Percentiles rank a stretch among this genome's conserved stretches.
phyloP scores from a whole-genome alignment of 2,329 filamentous ascomycete species.

The Bipolaris gigantea region DNA sequence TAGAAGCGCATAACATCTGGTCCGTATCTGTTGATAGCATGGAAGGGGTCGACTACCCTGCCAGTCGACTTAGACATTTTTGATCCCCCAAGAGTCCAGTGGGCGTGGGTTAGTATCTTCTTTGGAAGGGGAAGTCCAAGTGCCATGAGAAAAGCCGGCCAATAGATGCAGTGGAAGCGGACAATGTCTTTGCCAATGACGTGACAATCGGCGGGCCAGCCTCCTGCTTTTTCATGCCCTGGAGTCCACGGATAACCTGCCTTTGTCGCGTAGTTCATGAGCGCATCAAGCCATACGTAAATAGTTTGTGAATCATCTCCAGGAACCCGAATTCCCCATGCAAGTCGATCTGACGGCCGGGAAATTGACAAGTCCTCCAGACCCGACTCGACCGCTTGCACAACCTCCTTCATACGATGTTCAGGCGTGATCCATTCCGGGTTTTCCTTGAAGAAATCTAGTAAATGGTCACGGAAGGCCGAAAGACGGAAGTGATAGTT shows the following conservation, averaged over 20 bases:
- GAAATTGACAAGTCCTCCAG: conserved; percentile 89
- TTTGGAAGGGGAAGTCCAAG: conserved; percentile 77
- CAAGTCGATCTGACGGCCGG: conserved; percentile 73
- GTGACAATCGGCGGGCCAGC: conserved; percentile 91
- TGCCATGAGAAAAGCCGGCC: conserved; percentile 94
- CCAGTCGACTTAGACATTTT: conserved; percentile 98
- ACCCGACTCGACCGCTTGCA: conserved; percentile 73
- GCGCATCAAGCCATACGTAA: conserved; percentile 96
- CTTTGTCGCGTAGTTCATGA: conserved; percentile 90
- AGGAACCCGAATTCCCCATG: conserved; percentile 89
- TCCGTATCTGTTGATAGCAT: conserved; percentile 85
- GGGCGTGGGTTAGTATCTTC: conserved; percentile 82
- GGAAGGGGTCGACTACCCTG: conserved; percentile 93
- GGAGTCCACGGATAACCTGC: conserved; percentile 82
- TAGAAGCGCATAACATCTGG: conserved; percentile 89
- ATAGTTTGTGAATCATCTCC: conserved; percentile 85
- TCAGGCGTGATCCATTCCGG: conserved; percentile 75
- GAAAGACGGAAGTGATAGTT: conserved; percentile 96
- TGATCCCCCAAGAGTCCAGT: conserved; percentile 88
- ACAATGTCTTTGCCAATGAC: conserved; percentile 96
- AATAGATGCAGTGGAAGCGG: conserved; percentile 94
- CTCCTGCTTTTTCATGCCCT: conserved; percentile 61
- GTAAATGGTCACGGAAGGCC: conserved; percentile 73
- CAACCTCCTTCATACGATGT: conserved; percentile 74
- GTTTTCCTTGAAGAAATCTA: conserved; percentile 78